Evolutionary conservation across 1,284 basidiomycete species (phyloP).

Genomic region (Moesziomyces aphidis): DNA sequence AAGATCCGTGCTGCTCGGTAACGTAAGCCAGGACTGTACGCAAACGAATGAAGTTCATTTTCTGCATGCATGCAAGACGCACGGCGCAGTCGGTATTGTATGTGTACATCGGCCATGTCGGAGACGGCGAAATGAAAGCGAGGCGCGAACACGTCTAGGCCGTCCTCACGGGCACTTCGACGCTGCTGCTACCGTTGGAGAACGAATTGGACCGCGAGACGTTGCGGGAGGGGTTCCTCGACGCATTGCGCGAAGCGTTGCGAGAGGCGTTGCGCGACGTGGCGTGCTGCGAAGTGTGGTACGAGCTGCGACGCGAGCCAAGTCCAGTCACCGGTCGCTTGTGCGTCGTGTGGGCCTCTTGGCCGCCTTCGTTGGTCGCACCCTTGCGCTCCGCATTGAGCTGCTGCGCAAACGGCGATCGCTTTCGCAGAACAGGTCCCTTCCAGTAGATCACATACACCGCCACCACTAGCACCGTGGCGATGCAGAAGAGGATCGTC

Average conservation of each 20-base stretch:
- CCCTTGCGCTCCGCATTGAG: slow-evolving; percentile 22
- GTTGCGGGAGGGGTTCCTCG: slow-evolving; percentile 24
- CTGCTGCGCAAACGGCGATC: slow-evolving; percentile 42
- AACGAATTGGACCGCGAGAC: slow-evolving; percentile 36
- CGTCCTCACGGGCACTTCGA: slow-evolving; percentile 22
- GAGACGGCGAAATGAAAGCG: neutral
- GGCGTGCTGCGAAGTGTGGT: slow-evolving; percentile 35
- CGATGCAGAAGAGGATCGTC: slow-evolving; percentile 69
- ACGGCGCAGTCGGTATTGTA: neutral
- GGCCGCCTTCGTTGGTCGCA: slow-evolving; percentile 10
- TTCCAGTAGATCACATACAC: slow-evolving; percentile 70
- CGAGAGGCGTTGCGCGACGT: slow-evolving; percentile 32
- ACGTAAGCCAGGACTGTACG: no score
- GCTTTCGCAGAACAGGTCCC: slow-evolving; percentile 56
- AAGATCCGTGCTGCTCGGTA: no score
- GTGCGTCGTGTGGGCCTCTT: slow-evolving; percentile 23
- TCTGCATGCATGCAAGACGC: neutral
- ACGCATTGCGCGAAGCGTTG: slow-evolving; percentile 25
- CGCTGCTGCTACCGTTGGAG: slow-evolving; percentile 27
- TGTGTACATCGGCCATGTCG: neutral
- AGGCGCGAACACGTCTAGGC: slow-evolving; percentile 4
- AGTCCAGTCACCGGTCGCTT: slow-evolving; percentile 28
- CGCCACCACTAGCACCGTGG: slow-evolving; percentile 67
- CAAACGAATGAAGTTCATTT: neutral
- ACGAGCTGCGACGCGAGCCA: slow-evolving; percentile 37